phyloP scores from a whole-genome alignment of 306 rosid genomes.

The Sphenostylis stenocarpa region DNA sequence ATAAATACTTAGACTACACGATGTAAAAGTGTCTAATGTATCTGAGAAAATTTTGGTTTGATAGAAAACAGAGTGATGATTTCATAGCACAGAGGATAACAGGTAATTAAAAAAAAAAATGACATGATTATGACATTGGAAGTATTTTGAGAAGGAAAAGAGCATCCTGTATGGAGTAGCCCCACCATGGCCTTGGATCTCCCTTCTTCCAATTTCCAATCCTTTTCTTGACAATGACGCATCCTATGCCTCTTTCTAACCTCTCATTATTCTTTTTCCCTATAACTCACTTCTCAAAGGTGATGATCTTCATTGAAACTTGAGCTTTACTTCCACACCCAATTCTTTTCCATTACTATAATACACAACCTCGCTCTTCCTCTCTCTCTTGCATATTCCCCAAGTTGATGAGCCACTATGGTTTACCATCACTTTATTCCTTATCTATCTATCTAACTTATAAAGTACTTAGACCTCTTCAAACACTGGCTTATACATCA shows the following conservation, averaged over 20 bases:
- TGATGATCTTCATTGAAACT: slow-evolving; percentile 42
- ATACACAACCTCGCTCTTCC: neutral
- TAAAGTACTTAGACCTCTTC: neutral
- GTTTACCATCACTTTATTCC: slow-evolving; percentile 29
- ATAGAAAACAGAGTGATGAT: too few species aligned
- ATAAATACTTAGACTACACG: too few species aligned
- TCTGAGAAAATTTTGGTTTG: too few species aligned
- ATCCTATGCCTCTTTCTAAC: slow-evolving; percentile 24
- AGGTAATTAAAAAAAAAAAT: too few species aligned
- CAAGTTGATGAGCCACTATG: slow-evolving; percentile 19
- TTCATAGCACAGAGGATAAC: too few species aligned
- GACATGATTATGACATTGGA: too few species aligned
- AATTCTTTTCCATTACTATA: neutral
- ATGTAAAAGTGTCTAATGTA: too few species aligned
- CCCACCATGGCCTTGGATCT: slow-evolving; percentile 39
- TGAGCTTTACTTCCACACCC: slow-evolving; percentile 28
- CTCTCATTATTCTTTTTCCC: slow-evolving; percentile 18
- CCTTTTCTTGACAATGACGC: slow-evolving; percentile 48
- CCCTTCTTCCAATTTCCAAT: neutral
- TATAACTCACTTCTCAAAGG: slow-evolving; percentile 1
- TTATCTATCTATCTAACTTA: slow-evolving; percentile 29
- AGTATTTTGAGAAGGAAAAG: neutral
- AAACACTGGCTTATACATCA: slow-evolving; percentile 32
- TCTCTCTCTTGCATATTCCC: slow-evolving; percentile 14
- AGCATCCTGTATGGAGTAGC: slow-evolving; percentile 25